phyloP scores from a whole-genome alignment of 192 early-diverging fungal species.

The Fimicolochytrium jonesii region DNA sequence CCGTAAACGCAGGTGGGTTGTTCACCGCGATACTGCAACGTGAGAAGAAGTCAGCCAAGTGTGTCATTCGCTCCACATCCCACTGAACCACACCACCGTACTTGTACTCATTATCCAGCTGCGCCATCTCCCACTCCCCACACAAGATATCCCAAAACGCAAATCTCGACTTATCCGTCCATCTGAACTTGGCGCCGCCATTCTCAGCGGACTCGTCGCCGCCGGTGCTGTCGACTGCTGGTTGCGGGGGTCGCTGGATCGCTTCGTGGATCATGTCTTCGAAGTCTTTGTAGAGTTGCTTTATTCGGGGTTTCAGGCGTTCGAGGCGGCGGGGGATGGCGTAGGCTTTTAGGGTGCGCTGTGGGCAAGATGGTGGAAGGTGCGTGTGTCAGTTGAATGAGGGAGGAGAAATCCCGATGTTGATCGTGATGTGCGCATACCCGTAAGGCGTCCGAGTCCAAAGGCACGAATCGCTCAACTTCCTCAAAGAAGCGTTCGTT shows the following conservation, averaged over 20 bases:
- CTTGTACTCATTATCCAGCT: constrained; percentile 35
- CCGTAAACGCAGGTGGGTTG: constrained; percentile 12
- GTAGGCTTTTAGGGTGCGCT: constrained; percentile 12
- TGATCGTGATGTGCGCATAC: too few species aligned
- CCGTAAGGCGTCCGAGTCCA: too few species aligned
- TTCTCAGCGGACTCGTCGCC: not conserved
- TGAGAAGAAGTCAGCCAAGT: not conserved
- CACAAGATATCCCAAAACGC: constrained; percentile 33
- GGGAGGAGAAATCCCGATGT: too few species aligned
- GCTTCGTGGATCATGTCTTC: not conserved
- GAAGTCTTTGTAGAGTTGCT: constrained; percentile 16
- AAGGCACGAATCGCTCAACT: too few species aligned
- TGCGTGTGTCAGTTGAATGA: not conserved
- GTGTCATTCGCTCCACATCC: not conserved
- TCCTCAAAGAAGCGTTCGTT: too few species aligned
- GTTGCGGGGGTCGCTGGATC: not conserved
- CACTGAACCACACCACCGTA: not conserved
- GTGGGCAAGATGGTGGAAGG: not conserved
- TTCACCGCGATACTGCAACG: constrained; percentile 5
- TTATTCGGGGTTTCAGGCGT: not conserved
- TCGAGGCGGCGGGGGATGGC: constrained; percentile 18
- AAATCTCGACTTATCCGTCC: not conserved
- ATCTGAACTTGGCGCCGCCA: constrained; percentile 21
- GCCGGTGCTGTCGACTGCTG: not conserved
- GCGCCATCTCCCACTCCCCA: constrained; percentile 35